These are phyloP conservation scores for Uncinocarpus reesii DNA, from an alignment of 2,329 filamentous ascomycete genomes.

Conservation along the genomic window DNA sequence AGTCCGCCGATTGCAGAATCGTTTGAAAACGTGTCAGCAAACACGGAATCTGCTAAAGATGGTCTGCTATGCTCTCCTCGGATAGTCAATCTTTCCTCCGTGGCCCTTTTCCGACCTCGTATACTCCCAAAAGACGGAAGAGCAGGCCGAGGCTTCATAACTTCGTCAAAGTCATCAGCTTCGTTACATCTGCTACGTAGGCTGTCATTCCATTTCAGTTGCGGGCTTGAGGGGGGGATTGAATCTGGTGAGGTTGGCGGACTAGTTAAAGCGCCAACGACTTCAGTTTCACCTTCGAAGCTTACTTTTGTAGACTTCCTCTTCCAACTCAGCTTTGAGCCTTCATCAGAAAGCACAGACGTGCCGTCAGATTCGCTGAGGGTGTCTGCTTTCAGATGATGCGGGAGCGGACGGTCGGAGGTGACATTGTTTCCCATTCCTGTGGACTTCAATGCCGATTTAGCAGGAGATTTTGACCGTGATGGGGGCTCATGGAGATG, in stretches of 20 bases:
- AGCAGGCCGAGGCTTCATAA: constrained; percentile 49
- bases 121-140: constrained; percentile 56
- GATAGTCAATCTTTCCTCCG: constrained; percentile 20
- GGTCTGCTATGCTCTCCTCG: constrained; percentile 14
- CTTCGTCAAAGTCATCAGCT: constrained; percentile 45
- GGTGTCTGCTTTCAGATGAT: constrained; percentile 24
- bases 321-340: constrained; percentile 32
- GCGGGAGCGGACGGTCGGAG: constrained; percentile 25
- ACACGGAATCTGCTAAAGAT: constrained; percentile 20
- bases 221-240: constrained; percentile 27
- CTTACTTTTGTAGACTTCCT: constrained; percentile 54
- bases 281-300: constrained; percentile 51
- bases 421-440: constrained; percentile 39
- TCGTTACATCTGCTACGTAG: constrained; percentile 23
- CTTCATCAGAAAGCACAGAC: constrained; percentile 41
- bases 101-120: constrained; percentile 34
- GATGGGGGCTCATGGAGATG: constrained; percentile 49
- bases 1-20: constrained; percentile 45
- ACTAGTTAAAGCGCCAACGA: constrained; percentile 38
- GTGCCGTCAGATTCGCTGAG: constrained; percentile 49
- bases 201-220: constrained; percentile 23
- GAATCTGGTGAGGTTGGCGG: constrained; percentile 35
- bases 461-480: constrained; percentile 51
- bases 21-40: constrained; percentile 33
- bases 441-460: constrained; percentile 48